Evolutionary conservation across 305 asterid genomes (phyloP).

Genomic region (Rubia tinctorum): DNA sequence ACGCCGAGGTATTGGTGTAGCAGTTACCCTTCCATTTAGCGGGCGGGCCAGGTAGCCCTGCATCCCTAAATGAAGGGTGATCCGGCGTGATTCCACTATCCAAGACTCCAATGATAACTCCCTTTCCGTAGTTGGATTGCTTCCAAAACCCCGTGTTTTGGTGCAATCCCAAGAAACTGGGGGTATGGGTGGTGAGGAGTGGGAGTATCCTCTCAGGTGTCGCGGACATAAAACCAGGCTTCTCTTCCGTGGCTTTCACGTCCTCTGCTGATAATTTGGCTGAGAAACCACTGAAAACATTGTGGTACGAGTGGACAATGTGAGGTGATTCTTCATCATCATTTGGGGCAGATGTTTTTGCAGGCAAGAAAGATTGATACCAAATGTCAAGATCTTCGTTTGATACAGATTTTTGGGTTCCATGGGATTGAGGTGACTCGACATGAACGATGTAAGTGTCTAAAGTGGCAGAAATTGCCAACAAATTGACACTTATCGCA

Average conservation of each 20-base stretch:
- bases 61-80: neutral
- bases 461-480: neutral
- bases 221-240: neutral
- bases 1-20: neutral
- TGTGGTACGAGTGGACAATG: neutral
- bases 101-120: neutral
- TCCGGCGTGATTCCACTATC: neutral
- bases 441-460: constrained; percentile 1
- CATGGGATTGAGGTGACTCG: neutral
- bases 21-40: neutral
- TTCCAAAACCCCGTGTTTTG: neutral
- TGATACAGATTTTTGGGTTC: neutral
- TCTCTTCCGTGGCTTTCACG: neutral
- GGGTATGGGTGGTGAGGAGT: neutral
- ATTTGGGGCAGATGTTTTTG: neutral
- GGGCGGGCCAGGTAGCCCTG: neutral
- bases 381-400: too few species aligned
- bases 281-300: neutral
- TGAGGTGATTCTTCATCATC: neutral
- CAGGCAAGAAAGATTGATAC: neutral
- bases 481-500: neutral
- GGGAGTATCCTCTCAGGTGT: neutral
- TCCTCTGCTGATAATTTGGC: neutral
- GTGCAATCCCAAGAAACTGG: neutral
- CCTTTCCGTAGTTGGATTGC: neutral